These are phyloP conservation scores for Hericium erinaceus DNA, from an alignment of 768 basidiomycete genomes.

Conservation along the genomic window DNA sequence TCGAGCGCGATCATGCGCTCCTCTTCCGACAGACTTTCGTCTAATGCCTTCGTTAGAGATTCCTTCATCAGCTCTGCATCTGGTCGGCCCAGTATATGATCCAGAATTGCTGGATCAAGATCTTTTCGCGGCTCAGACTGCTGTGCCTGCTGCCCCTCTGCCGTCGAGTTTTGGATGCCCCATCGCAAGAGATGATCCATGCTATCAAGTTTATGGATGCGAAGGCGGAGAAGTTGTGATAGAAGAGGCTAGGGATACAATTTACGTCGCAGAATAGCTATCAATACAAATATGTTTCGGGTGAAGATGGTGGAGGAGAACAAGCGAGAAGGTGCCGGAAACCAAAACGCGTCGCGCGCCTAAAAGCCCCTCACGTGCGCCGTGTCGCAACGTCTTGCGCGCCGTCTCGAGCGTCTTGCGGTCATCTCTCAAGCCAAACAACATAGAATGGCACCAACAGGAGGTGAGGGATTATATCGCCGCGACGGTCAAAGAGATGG, in stretches of 20 bases:
- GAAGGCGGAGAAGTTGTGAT: background rate
- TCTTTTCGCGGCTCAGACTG: slow-evolving; percentile 33
- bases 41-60: slow-evolving; percentile 53
- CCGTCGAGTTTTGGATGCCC: slow-evolving; percentile 63
- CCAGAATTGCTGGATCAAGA: slow-evolving; percentile 78
- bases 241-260: slow-evolving; percentile 1
- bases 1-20: slow-evolving; percentile 66
- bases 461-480: background rate
- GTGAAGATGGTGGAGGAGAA: background rate
- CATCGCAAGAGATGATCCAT: slow-evolving; percentile 76
- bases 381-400: background rate
- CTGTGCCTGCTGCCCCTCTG: slow-evolving; percentile 22
- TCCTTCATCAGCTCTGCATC: slow-evolving; percentile 83
- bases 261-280: background rate
- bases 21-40: slow-evolving; percentile 43
- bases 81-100: slow-evolving; percentile 75
- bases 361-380: background rate
- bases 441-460: slow-evolving; percentile 56
- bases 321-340: slow-evolving; percentile 6
- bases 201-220: background rate
- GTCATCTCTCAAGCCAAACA: slow-evolving; percentile 53
- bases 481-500: too few species aligned
- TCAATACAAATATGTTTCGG: background rate
- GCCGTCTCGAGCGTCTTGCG: background rate
- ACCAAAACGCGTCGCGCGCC: background rate